These are phyloP conservation scores for Colletotrichum sp. DNA, from an alignment of 2,329 filamentous ascomycete genomes.

Conservation along the genomic window DNA sequence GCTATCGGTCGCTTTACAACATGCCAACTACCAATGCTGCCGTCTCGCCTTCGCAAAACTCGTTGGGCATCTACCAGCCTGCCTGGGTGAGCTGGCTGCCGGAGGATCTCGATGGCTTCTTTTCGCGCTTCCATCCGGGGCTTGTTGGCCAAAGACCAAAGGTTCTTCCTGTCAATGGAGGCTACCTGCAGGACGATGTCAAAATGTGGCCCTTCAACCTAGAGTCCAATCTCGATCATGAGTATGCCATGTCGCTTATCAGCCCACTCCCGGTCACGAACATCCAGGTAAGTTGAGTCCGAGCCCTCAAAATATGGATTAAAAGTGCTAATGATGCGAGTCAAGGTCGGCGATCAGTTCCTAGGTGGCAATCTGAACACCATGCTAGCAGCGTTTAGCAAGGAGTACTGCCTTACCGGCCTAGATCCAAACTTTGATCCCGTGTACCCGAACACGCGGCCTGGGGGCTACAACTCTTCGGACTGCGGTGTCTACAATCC, in stretches of 20 bases:
- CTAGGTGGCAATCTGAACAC: not conserved
- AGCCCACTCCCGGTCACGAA: not conserved
- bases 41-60: not conserved
- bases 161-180: not conserved
- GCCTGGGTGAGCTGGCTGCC: not conserved
- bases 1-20: not conserved
- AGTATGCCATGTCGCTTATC: not conserved
- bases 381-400: not conserved
- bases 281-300: not conserved
- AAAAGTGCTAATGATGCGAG: not conserved
- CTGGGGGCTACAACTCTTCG: not conserved
- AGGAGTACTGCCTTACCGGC: not conserved
- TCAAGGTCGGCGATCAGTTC: not conserved
- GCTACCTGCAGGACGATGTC: not conserved
- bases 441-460: not conserved
- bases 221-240: not conserved
- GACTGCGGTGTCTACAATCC: not conserved
- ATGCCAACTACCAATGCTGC: not conserved
- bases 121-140: not conserved
- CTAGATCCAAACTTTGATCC: not conserved
- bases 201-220: not conserved
- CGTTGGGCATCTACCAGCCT: not conserved
- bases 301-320: not conserved
- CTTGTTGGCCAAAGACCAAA: not conserved
- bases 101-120: not conserved